These are phyloP conservation scores for Clonostachys rhizophaga DNA, from an alignment of 2,329 filamentous ascomycete genomes.

Conservation along the genomic window DNA sequence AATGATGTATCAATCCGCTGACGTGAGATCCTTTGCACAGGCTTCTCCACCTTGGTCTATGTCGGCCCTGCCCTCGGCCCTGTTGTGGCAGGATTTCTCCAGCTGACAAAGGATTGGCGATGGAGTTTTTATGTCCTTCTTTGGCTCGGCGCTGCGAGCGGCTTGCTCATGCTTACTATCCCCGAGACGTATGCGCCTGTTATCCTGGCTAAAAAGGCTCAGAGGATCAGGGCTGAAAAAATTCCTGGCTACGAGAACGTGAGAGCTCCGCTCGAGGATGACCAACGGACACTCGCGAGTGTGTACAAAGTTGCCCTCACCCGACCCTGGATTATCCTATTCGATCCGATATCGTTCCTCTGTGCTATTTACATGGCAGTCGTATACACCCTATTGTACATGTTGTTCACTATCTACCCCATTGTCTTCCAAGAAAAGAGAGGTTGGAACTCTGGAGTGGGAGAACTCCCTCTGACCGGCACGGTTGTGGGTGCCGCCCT, in stretches of 20 bases:
- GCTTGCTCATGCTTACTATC: constrained; percentile 47
- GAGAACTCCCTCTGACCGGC: constrained; percentile 45
- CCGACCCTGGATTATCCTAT: constrained; percentile 47
- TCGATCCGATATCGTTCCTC: constrained; percentile 47
- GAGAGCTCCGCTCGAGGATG: constrained; percentile 39
- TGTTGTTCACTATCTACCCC: constrained; percentile 54
- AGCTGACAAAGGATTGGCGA: constrained; percentile 48
- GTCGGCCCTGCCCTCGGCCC: constrained; percentile 48
- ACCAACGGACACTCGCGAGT: constrained; percentile 29
- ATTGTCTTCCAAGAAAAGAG: constrained; percentile 47
- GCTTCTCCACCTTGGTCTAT: constrained; percentile 48
- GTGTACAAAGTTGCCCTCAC: constrained; percentile 49
- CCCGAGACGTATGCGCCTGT: constrained; percentile 50
- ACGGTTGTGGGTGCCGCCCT: constrained; percentile 41
- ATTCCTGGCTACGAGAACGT: constrained; percentile 48
- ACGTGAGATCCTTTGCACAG: constrained; percentile 1
- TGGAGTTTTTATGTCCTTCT: constrained; percentile 47
- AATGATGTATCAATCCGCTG: too few relatives aligned
- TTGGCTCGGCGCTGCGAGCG: constrained; percentile 31
- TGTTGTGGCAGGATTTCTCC: constrained; percentile 49
- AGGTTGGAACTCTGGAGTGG: constrained; percentile 49
- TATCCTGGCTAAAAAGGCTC: constrained; percentile 48
- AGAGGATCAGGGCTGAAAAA: constrained; percentile 39
- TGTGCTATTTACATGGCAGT: constrained; percentile 47
- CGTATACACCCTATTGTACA: constrained; percentile 48